Base-by-base conservation (phyloP, 2,329 filamentous ascomycete species). In the Colletotrichum sp. region DNA sequence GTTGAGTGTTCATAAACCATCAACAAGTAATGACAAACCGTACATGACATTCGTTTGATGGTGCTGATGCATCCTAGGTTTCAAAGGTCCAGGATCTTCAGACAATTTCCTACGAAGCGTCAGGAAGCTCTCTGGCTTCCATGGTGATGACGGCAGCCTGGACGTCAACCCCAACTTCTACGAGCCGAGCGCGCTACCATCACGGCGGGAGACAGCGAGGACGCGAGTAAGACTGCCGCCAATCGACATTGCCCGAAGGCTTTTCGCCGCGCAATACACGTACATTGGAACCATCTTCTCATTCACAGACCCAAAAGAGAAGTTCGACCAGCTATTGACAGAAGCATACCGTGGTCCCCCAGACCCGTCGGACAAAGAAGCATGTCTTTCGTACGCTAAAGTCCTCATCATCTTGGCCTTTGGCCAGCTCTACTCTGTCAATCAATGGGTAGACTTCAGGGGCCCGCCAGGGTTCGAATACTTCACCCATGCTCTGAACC, bases 251-350 rank as follows among this genome's bases (percentile, higher is more conserved):
- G 89, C 89, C 1, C 88, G 87, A 67, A 83, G 88, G 16, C 82
- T 89, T 3, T 90, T 88, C 74, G 84, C 85, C 32, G 87, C 88
- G 1, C 90, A 91, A 73, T 89, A 91, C 79, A 85, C 85, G 39
- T 91, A 90, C 71, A 90, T 91, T 21, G 90, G 90, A 13, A 90
- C 89, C 16, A 91, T 91, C 12, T 91, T 91, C 75, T 87, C 88
- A 13, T 88, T 91, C 60, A 85, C 88, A 0, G 85, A 88, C 30
- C 87, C 88, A 4, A 78, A 77, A 1, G 79, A 82, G 5, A 80
- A 85, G 18, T 90, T 91, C 68, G 88, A 90, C 74, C 78, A 81
- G 43, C 83, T 87, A 30, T 82, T 91, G 1, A 76, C 83, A 16
- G 80, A 84, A 32, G 86, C 88, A 6, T 90, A 90, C 71, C 81